Percentiles rank a stretch among this genome's conserved stretches.
Conservation (phyloP, 371 early-diverging fungal genomes). For the Mucor piriformis region DNA sequence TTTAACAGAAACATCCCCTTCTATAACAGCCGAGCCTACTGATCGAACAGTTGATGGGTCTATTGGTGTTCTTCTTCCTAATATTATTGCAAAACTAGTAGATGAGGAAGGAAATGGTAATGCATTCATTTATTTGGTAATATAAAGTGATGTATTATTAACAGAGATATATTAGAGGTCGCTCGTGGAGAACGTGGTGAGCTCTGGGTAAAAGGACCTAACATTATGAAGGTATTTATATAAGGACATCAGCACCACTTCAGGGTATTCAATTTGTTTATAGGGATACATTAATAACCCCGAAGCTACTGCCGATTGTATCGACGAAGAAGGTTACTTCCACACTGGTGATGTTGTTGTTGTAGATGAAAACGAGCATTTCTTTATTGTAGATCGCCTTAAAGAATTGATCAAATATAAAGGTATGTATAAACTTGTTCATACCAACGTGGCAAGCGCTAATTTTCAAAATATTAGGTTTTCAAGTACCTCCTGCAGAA, state of each 20-base stretch:
- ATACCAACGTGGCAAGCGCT: too few relatives aligned
- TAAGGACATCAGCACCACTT: too few relatives aligned
- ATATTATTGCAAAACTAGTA: conserved; percentile 68
- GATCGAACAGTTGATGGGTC: conserved; percentile 45
- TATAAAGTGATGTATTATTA: too few relatives aligned
- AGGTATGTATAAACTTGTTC: conserved; percentile 48
- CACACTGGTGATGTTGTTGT: conserved; percentile 85
- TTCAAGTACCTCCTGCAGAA: conserved; percentile 20
- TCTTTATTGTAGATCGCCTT: conserved; percentile 71
- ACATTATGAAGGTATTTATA: conserved; percentile 63
- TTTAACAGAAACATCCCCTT: conserved; percentile 26
- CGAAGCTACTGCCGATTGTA: conserved; percentile 64
- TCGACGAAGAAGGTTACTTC: conserved; percentile 67
- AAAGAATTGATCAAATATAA: conserved; percentile 81
- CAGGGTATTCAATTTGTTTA: conserved; percentile 34
- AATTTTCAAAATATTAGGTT: too few relatives aligned
- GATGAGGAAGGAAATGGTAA: conserved; percentile 61
- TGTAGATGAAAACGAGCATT: conserved; percentile 57
- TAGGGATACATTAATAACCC: conserved; percentile 69
- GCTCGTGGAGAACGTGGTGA: conserved; percentile 67
- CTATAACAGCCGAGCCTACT: conserved; percentile 19
- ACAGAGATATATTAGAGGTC: too few relatives aligned
- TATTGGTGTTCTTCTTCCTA: conserved; percentile 70
- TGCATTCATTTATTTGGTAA: not conserved
- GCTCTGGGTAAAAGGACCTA: conserved; percentile 81